A percentile compares a stretch with the other conserved stretches of the same genome.
Conservation (phyloP, 306 rosid genomes). For the Quercus bicolor region DNA sequence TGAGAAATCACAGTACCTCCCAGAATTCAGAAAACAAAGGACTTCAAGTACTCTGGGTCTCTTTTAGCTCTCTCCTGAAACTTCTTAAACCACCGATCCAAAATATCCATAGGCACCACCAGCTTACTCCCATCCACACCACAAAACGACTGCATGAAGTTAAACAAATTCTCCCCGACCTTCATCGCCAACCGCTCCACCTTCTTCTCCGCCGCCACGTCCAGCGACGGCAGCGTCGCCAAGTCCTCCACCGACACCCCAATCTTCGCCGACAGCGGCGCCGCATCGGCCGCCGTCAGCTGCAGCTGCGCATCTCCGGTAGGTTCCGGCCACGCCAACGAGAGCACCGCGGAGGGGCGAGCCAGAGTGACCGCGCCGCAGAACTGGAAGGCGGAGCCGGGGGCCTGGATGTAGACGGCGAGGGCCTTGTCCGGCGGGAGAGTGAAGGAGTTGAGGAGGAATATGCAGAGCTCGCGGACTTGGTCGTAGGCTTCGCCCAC, state of each 20-base stretch:
- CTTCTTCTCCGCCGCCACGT: conserved; percentile 60
- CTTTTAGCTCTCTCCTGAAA: conserved; percentile 79
- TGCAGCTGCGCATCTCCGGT: conserved; percentile 45
- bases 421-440: conserved; percentile 92
- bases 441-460: conserved; percentile 70
- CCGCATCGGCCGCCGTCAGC: conserved; percentile 60
- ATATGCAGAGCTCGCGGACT: conserved; percentile 71
- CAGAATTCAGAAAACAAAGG: conserved; percentile 46
- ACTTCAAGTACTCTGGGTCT: conserved; percentile 79
- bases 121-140: conserved; percentile 81
- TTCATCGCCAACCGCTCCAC: conserved; percentile 75
- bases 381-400: conserved; percentile 74
- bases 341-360: conserved; percentile 76
- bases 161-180: conserved; percentile 85
- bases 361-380: conserved; percentile 73
- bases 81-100: conserved; percentile 93
- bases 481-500: conserved; percentile 86
- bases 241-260: conserved; percentile 89
- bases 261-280: conserved; percentile 70
- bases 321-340: conserved; percentile 76
- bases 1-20: background rate
- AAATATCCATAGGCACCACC: conserved; percentile 89
- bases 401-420: conserved; percentile 85
- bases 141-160: conserved; percentile 90
- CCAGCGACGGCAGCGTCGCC: conserved; percentile 80